These are phyloP conservation scores for Symmetrospora coprosmae DNA, from an alignment of 768 basidiomycete species.

Conservation along the genomic window DNA sequence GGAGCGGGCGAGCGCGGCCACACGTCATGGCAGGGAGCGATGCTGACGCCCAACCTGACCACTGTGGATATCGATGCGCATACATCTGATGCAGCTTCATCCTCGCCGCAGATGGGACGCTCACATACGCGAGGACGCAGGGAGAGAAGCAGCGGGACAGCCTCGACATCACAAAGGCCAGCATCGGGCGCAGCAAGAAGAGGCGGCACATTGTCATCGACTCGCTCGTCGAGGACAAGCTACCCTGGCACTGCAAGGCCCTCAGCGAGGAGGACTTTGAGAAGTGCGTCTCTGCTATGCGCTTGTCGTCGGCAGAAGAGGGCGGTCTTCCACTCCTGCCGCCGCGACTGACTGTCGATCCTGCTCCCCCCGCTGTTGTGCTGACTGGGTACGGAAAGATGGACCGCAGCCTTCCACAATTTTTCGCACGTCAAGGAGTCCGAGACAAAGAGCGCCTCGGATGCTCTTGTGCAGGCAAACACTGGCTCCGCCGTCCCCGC, in stretches of 20 bases:
- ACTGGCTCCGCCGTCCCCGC: too few relatives aligned
- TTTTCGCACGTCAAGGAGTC: background rate
- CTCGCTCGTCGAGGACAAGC: constrained; percentile 5
- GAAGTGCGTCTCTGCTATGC: background rate
- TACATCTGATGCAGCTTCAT: constrained; percentile 1
- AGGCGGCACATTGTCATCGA: constrained; percentile 5
- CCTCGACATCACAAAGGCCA: background rate
- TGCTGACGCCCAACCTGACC: background rate
- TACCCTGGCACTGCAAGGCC: constrained; percentile 14
- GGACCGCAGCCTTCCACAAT: constrained; percentile 6
- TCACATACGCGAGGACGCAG: constrained; percentile 1
- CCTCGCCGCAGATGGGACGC: background rate
- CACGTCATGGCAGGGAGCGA: background rate
- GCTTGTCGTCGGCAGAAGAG: too few relatives aligned
- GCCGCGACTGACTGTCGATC: background rate
- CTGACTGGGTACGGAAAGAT: background rate
- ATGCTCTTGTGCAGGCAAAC: background rate
- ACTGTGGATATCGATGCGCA: background rate
- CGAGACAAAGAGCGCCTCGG: background rate
- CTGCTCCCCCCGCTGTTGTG: background rate
- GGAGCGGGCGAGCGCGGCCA: too few relatives aligned
- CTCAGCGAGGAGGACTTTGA: background rate
- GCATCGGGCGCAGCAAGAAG: constrained; percentile 18
- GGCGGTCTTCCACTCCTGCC: background rate
- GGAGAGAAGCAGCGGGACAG: constrained; percentile 12